A percentile compares a stretch with the other conserved stretches of the same genome.
Evolutionary conservation across 805 yeast species (phyloP).

Genomic region (Candida saitoana): DNA sequence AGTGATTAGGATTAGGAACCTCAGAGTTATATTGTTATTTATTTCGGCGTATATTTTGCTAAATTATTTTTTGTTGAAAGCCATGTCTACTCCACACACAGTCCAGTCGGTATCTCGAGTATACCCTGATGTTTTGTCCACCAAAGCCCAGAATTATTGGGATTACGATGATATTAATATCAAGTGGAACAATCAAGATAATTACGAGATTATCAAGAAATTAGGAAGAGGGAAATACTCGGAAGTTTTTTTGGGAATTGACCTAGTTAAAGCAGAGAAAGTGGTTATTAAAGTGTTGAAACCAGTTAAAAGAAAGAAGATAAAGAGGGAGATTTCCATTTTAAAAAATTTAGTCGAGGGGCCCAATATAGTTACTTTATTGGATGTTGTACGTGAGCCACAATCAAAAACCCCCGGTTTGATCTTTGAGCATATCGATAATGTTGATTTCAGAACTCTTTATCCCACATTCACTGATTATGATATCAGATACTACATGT

Average conservation of each 20-base stretch:
- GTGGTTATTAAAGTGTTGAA: slow-evolving; percentile 89
- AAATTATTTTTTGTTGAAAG: neutral
- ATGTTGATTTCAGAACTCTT: slow-evolving; percentile 79
- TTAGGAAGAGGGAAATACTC: slow-evolving; percentile 92
- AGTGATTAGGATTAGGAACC: neutral
- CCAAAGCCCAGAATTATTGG: slow-evolving; percentile 81
- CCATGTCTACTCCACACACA: slow-evolving; percentile 9
- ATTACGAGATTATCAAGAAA: slow-evolving; percentile 79
- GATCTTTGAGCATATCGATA: slow-evolving; percentile 79
- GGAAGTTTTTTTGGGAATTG: slow-evolving; percentile 86
- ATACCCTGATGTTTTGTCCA: slow-evolving; percentile 72
- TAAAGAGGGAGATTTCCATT: slow-evolving; percentile 84
- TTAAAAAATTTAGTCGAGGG: slow-evolving; percentile 82
- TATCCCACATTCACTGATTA: slow-evolving; percentile 73
- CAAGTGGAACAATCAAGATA: slow-evolving; percentile 80
- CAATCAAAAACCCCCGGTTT: slow-evolving; percentile 83
- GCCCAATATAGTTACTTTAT: slow-evolving; percentile 68
- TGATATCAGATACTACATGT: slow-evolving; percentile 82
- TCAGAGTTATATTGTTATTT: neutral
- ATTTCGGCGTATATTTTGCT: slow-evolving; percentile 1
- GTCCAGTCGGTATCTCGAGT: slow-evolving; percentile 65
- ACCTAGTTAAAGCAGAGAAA: slow-evolving; percentile 53
- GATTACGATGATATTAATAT: slow-evolving; percentile 70
- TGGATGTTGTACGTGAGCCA: slow-evolving; percentile 85
- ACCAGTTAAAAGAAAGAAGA: slow-evolving; percentile 90